These are phyloP conservation scores for Pseudogymnoascus sp. DNA, from an alignment of 2,329 filamentous ascomycete genomes.

Conservation along the genomic window DNA sequence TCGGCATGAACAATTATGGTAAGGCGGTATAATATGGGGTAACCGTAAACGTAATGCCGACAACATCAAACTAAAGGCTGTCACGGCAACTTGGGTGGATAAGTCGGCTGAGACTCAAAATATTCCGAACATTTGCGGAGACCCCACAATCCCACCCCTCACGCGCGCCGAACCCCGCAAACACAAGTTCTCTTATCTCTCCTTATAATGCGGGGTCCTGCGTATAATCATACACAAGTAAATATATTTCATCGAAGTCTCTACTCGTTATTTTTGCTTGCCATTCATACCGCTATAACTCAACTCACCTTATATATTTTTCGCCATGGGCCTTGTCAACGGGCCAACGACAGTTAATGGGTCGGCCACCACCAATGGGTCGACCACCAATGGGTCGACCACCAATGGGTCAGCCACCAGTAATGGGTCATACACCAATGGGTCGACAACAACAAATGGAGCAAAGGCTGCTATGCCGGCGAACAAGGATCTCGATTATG, in stretches of 20 bases:
- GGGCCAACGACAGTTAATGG: background rate
- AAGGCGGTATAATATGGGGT: background rate
- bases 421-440: background rate
- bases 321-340: background rate
- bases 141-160: background rate
- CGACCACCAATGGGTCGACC: background rate
- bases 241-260: background rate
- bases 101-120: background rate
- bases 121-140: background rate
- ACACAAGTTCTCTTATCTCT: background rate
- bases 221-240: background rate
- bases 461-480: background rate
- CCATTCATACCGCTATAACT: background rate
- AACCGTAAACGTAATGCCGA: slow-evolving; percentile 2
- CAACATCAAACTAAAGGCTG: background rate
- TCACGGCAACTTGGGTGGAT: background rate
- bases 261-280: background rate
- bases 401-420: background rate
- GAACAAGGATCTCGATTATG: slow-evolving; percentile 19
- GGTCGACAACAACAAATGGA: background rate
- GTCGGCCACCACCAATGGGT: background rate
- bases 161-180: background rate
- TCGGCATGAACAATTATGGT: background rate
- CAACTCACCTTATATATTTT: background rate
- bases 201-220: background rate